Conservation (phyloP, 441 rosid genomes). For the Euphorbia celastroides region DNA sequence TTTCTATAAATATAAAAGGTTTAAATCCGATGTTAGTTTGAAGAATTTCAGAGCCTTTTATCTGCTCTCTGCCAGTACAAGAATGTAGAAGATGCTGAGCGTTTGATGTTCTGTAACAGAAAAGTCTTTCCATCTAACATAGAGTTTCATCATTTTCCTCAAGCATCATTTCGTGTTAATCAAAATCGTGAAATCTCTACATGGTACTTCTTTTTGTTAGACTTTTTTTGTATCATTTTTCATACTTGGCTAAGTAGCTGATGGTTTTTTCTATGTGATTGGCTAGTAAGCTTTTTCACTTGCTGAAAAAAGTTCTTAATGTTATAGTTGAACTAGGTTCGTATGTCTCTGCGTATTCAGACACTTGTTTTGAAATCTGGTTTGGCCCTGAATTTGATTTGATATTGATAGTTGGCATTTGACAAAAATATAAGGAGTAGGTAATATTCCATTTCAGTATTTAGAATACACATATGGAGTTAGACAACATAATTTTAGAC, state of each 20-base stretch:
- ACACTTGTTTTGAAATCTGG: too few species aligned
- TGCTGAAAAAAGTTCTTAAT: neutral
- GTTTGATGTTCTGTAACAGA: conserved; percentile 70
- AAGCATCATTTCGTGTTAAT: conserved; percentile 69
- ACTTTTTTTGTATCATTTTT: neutral
- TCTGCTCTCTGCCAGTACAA: conserved; percentile 91
- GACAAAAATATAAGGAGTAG: too few species aligned
- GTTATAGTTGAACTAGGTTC: neutral
- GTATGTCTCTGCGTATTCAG: neutral
- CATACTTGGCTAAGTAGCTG: neutral
- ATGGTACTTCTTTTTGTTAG: conserved; percentile 39
- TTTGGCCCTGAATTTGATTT: too few species aligned
- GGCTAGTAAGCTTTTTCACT: neutral
- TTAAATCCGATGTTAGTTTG: conserved; percentile 56
- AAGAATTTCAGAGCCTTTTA: conserved; percentile 79
- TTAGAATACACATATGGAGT: too few species aligned
- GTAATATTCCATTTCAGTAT: too few species aligned
- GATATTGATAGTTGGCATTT: too few species aligned
- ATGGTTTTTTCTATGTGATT: neutral
- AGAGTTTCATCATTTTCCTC: conserved; percentile 76
- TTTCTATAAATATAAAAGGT: conserved; percentile 63
- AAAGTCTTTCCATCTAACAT: conserved; percentile 57
- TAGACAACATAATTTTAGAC: too few species aligned
- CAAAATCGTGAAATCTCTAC: conserved; percentile 58
- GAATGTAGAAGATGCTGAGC: conserved; percentile 95